phyloP scores from a whole-genome alignment of 2,329 filamentous ascomycete species.

The Neopestalotiopsis sp. region DNA sequence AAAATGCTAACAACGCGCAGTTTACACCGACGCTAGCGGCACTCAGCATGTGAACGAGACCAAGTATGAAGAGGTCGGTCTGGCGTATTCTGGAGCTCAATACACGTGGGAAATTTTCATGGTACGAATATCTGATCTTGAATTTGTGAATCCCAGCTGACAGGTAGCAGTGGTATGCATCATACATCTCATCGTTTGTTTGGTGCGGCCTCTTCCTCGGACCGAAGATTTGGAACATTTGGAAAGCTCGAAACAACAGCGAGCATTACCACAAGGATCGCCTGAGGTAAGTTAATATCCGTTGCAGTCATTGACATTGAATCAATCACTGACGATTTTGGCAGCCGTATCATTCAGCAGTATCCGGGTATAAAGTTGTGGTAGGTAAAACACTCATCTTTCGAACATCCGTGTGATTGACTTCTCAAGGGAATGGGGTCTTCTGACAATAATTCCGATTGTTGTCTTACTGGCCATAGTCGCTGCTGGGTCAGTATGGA shows the following conservation, averaged over 20 bases:
- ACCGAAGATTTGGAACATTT: conserved; percentile 10
- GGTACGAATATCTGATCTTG: not conserved
- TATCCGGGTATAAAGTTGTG: conserved; percentile 7
- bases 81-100: conserved; percentile 62
- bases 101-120: conserved; percentile 61
- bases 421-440: not conserved
- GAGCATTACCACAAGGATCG: conserved; percentile 13
- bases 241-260: conserved; percentile 7
- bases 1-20: not conserved
- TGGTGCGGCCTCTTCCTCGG: conserved; percentile 53
- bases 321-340: not conserved
- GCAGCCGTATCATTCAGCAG: conserved; percentile 13
- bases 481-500: conserved; percentile 56
- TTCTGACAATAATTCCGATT: conserved; percentile 8
- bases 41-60: conserved; percentile 44
- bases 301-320: not conserved
- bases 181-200: conserved; percentile 60
- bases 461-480: conserved; percentile 51
- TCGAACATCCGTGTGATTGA: not conserved
- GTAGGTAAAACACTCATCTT: not conserved
- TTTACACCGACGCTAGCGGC: conserved; percentile 12
- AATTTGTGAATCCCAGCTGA: not conserved
- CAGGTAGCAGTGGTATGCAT: conserved; percentile 48
- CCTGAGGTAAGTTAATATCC: not conserved
- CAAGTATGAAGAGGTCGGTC: conserved; percentile 52